Evolutionary conservation across 768 basidiomycete genomes (phyloP), one percentile per base, ranked within the genome.

Genomic region (Holtermannia corniformis): DNA sequence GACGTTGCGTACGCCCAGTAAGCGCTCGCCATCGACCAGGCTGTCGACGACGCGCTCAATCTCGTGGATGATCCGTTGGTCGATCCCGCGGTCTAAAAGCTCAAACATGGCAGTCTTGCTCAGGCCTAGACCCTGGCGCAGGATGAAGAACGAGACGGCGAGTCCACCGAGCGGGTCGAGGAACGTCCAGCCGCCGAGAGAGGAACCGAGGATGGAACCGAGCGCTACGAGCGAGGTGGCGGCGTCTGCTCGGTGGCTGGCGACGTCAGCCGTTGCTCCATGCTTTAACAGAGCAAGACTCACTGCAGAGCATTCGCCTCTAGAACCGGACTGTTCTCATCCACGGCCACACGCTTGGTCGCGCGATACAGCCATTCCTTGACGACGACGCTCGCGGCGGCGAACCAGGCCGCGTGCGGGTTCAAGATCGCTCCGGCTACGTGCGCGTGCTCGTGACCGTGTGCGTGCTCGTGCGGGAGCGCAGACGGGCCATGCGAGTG

Each of bases 391-490:
- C 87, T 82, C 20, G 82, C 63, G 5, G 82, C 81, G 5, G 95
- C 95, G 63, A 96, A 92, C 91, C 92, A 97, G 24, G 91, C 90
- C 19, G 95, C 95, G 66, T 97, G 91, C 41, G 88, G 86, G 67
- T 95, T 90, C 4, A 95, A 76, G 4, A 75, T 51, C 2, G 60
- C 72, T 37, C 75, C 80, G 0, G 75, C 73, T 54, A 82, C 81
- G 41, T 61, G 57, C 62, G 75, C 59, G 59, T 73, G 71, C 0
- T 57, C 51, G 41, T 65, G 63, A 20, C 42, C 28, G 63, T 86
- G 81, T n/a, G 75, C 74, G 28, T 77, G 75, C 14, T 68, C 64
- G 49, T 74, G 69, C 2, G 64, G 62, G 22, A 70, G 28, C 11
- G 70, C 61, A 19, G 79, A 75, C 16, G 90, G 70, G n/a, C 84